Base-by-base conservation (phyloP, 352 stramenopile species). In the Globisporangium spiculum region DNA sequence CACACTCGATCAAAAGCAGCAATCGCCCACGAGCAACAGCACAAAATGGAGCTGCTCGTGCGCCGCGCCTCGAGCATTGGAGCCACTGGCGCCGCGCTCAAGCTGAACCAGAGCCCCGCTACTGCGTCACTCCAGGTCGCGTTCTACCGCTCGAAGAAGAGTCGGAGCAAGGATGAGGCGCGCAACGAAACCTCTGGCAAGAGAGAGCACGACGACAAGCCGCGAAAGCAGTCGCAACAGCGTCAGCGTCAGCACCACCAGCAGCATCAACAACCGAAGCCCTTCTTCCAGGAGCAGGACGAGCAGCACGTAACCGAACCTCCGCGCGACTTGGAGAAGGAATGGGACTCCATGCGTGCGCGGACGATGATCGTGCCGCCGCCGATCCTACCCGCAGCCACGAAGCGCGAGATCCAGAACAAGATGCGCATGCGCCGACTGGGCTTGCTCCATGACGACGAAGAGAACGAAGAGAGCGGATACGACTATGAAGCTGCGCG, bases 371-470 rank as follows among this genome's bases (percentile, higher is more conserved):
- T 72, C 9, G 65, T 81, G 54, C 77, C 74, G 1, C 73, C 76
- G 6, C 76, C 75, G 14, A 70, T 84, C 22, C 61, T 86, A n/a
- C 71, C 80, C 6, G 66, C 63, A 24, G 67, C 74, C 4, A 78
- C 75, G 26, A 77, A 77, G 57, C 78, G 80, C 32, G 76, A 82
- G 63, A 81, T 88, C 55, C 70, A 85, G 72, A 88, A 88, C 76
- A 84, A 79, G 64, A 74, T 79, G 53, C 81, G 81, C 30, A 90
- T 90, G 81, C 71, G 75, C 0, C 79, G 81, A 36, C 76, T 90
- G 3, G 81, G 81, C 3, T 65, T 90, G 60, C 68, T 88, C 55
- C 59, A 76, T 2, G 76, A 84, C 22, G 80, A 88, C 22, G 72
- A 83, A 1, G 78, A 84, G 30, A 74, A 72, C 34, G 69, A 82